Evolutionary conservation across 2,329 filamentous ascomycete species (phyloP), one percentile per base, ranked within the genome.

Genomic region (Calonectria leucothoes): DNA sequence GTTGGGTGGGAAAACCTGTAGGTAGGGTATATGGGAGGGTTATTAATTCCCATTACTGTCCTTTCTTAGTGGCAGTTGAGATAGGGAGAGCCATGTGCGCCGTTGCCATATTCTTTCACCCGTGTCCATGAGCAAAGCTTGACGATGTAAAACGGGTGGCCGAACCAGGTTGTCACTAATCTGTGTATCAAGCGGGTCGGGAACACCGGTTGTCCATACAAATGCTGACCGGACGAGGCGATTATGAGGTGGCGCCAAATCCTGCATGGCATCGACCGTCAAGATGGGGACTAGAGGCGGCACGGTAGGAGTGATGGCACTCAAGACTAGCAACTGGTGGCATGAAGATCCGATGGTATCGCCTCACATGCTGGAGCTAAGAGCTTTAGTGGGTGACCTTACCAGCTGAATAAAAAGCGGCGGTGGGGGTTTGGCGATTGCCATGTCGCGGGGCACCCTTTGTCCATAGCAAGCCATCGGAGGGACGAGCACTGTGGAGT

Each of bases 321-420:
- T 59, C 6, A 6, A 17, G 20, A 27, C 33, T 61, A 61, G 55
- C 37, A 33, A 31, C 55, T 55, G 37, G 48, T 25, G 25, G 65
- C 39, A 45, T 27, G 59, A 64, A 31, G 37, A 55, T 66, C 64
- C 17, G 48, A 37, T 64, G 31, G n/a, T 49, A 14, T 37, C n/a
- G 49, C 65, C 35, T 49, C 69, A 23, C 69, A 27, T 61, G 39
- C 23, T 35, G 51, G 49, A 52, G 63, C 69, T 61, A 52, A 15
- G 42, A 11, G 45, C n/a, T 25, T 25, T 33, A 35, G 42, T 52
- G 69, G 23, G 42, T 29, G 33, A 67, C 42, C 15, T 45, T 29
- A 37, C 64, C 64, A 71, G 70, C 70, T 67, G 70, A 71, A 71
- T 37, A 20, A 33, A 45, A 63, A 48, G 25, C 45, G 42, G 59